A percentile compares a stretch with the other conserved stretches of the same genome.
These are phyloP conservation scores for Canariomyces notabilis DNA, from an alignment of 2,329 filamentous ascomycete genomes.

Conservation along the genomic window DNA sequence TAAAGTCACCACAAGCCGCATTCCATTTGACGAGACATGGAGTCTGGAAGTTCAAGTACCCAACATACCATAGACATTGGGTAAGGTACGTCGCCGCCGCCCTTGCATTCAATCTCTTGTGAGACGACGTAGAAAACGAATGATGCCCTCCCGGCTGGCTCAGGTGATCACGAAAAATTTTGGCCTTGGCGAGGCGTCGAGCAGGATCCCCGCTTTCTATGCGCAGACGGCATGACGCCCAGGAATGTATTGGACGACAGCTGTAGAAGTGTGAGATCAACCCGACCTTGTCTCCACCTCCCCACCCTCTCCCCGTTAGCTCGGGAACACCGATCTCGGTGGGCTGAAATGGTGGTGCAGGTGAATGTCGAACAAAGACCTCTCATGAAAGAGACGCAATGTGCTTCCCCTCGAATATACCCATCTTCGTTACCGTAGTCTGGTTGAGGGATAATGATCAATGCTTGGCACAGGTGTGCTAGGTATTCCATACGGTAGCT, in stretches of 20 bases:
- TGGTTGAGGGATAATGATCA: too few relatives aligned
- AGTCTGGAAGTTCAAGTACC: too few relatives aligned
- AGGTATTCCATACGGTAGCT: too few relatives aligned
- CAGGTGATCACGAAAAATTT: conserved; percentile 28
- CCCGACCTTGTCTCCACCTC: conserved; percentile 5
- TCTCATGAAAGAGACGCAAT: neutral
- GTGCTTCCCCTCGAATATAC: neutral
- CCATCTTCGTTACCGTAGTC: too few relatives aligned
- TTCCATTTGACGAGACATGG: too few relatives aligned
- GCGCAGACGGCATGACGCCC: neutral
- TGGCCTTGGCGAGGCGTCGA: conserved; percentile 22
- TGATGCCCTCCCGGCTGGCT: conserved; percentile 15
- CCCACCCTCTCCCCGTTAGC: conserved; percentile 9
- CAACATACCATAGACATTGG: too few relatives aligned
- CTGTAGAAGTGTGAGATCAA: neutral
- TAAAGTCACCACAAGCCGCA: too few relatives aligned
- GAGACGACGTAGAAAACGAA: too few relatives aligned
- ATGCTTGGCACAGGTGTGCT: too few relatives aligned
- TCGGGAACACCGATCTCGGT: conserved; percentile 22
- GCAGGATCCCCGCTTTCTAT: conserved; percentile 1
- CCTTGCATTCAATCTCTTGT: too few relatives aligned
- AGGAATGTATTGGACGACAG: neutral
- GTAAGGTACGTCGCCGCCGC: too few relatives aligned
- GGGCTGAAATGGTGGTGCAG: conserved; percentile 1
- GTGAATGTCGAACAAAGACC: neutral